A percentile compares a stretch with the other conserved stretches of the same genome.
Evolutionary conservation across 2,329 filamentous ascomycete genomes (phyloP).

Genomic region (Alternaria sp.): DNA sequence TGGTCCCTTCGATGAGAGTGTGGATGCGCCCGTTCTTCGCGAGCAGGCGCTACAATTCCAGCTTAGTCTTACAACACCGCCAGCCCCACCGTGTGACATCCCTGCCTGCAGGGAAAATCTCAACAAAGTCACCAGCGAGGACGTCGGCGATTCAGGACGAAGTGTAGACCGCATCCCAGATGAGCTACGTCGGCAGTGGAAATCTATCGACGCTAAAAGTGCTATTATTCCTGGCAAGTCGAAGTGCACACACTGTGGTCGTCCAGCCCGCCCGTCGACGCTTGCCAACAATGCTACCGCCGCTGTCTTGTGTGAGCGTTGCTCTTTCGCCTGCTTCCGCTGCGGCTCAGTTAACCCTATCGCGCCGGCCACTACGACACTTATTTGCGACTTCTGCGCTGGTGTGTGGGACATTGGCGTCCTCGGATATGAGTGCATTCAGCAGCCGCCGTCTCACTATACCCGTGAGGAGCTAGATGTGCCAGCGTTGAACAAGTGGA

Average conservation of each 20-base stretch:
- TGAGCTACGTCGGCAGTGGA: slow-evolving; percentile 44
- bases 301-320: slow-evolving; percentile 51
- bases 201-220: slow-evolving; percentile 11
- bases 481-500: slow-evolving; percentile 27
- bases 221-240: slow-evolving; percentile 38
- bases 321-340: slow-evolving; percentile 55
- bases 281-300: neutral
- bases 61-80: slow-evolving; percentile 25
- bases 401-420: slow-evolving; percentile 50
- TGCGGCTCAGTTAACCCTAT: slow-evolving; percentile 44
- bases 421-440: slow-evolving; percentile 50
- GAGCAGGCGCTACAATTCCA: slow-evolving; percentile 49
- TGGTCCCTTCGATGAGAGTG: slow-evolving; percentile 48
- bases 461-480: slow-evolving; percentile 13
- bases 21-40: slow-evolving; percentile 39
- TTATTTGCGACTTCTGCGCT: slow-evolving; percentile 47
- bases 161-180: slow-evolving; percentile 55
- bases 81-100: slow-evolving; percentile 36
- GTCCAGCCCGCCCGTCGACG: slow-evolving; percentile 38
- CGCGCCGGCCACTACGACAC: slow-evolving; percentile 18
- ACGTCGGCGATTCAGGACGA: slow-evolving; percentile 52
- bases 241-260: slow-evolving; percentile 48
- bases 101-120: slow-evolving; percentile 43
- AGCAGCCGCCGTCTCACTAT: slow-evolving; percentile 20
- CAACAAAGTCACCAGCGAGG: slow-evolving; percentile 47